Percentiles rank a stretch among this genome's conserved stretches.
phyloP scores from a whole-genome alignment of 2,329 filamentous ascomycete species.

The Pezicula carpinea region DNA sequence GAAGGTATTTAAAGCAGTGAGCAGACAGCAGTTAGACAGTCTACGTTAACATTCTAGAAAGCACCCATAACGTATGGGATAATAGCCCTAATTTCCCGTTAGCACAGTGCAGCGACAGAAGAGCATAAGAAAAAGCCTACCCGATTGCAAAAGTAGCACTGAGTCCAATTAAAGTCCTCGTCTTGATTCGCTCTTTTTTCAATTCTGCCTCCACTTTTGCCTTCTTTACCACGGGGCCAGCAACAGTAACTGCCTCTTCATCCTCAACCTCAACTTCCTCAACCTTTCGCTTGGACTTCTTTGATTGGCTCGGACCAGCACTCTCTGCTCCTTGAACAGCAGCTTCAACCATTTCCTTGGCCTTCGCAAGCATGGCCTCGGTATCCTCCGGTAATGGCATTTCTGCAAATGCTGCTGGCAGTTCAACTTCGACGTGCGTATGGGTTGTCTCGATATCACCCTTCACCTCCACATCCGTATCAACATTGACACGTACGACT shows the following conservation, averaged over 20 bases:
- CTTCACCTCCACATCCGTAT: slow-evolving; percentile 53
- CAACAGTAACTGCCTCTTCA: slow-evolving; percentile 42
- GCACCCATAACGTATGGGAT: slow-evolving; percentile 29
- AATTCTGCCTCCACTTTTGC: slow-evolving; percentile 76
- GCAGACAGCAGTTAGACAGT: neutral
- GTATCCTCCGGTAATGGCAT: slow-evolving; percentile 74
- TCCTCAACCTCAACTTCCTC: slow-evolving; percentile 58
- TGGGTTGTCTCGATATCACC: slow-evolving; percentile 63
- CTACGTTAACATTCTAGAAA: slow-evolving; percentile 13
- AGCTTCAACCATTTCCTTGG: slow-evolving; percentile 81
- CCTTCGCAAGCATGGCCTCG: slow-evolving; percentile 77
- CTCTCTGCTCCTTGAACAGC: slow-evolving; percentile 47
- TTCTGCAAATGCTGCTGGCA: slow-evolving; percentile 62
- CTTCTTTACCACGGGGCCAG: slow-evolving; percentile 60
- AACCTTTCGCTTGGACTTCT: slow-evolving; percentile 67
- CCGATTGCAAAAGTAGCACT: slow-evolving; percentile 83
- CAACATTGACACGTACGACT: slow-evolving; percentile 65
- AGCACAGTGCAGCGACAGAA: slow-evolving; percentile 4
- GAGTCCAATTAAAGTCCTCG: slow-evolving; percentile 79
- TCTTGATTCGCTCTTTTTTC: slow-evolving; percentile 81
- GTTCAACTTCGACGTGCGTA: slow-evolving; percentile 71
- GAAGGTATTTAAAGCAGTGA: neutral
- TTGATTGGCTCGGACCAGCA: slow-evolving; percentile 27
- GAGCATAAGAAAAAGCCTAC: slow-evolving; percentile 52
- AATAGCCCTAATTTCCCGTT: slow-evolving; percentile 22